Base-by-base conservation (phyloP, 257 asterid genomes). In the Penstemon eatonii region DNA sequence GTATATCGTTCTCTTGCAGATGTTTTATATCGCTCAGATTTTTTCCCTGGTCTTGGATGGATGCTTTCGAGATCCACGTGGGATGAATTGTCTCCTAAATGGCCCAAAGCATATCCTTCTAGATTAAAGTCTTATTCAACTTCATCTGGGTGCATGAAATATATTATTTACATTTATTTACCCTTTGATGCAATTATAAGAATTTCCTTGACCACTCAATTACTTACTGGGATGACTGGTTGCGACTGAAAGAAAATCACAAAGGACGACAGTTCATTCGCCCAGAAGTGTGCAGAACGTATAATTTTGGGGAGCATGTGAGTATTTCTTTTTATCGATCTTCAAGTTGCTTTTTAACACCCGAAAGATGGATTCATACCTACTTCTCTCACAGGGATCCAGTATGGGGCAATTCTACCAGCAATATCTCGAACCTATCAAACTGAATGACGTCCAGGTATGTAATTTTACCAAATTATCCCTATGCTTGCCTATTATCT, bases 61-160 rank as follows among this genome's bases (percentile, higher is more conserved):
- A 94, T 94, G 99, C 96, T 91, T 12, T 65, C 97, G 52, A 89
- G 69, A 75, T 87, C 96, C 73, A 89, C 82, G 18, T 94, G 99
- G 99, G 89, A 89, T 75, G 99, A 94, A 77, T 76, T 94, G 76
- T 91, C 99, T 72, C 96, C 99, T 45, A 94, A 94, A 83, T 94
- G 99, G 99, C 99, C 99, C 12, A 94, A 94, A 75, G 99, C 99
- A 91, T 94, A 94, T 94, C 99, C 99, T 93, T 84, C 63, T 74
- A 15, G 60, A 72, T 38, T 69, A 62, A 69, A 47, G 58, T 65
- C n/a, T 49, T 40, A 47, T 38, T 38, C 5, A 60, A 18, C 33
- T 19, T 67, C 40, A 58, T 12, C 61, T 25, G 33, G 33, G 33
- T 25, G 33, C 33, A 25, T 25, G 33, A 25, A 25, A 25, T 25